Percentiles rank a stretch among this genome's conserved stretches.
Conservation (phyloP, 2,329 filamentous ascomycete species). For the Botrytis medusae region DNA sequence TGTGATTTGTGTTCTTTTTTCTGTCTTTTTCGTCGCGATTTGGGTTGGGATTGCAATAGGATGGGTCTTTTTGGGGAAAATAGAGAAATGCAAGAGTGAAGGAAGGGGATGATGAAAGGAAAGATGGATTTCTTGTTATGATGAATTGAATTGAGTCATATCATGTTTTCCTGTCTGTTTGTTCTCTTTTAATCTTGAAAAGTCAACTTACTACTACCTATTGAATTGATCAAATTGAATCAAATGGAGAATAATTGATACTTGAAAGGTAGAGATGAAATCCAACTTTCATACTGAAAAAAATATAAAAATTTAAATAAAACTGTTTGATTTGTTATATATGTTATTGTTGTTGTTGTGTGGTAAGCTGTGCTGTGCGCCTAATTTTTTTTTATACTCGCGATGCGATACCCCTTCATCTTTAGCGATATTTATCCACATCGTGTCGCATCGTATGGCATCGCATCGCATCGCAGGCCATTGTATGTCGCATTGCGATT, state of each 20-base stretch:
- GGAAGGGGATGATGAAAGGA: background rate
- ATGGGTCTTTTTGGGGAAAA: background rate
- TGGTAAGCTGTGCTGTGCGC: background rate
- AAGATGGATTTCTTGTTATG: background rate
- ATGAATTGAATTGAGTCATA: constrained; percentile 15
- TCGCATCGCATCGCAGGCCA: too few relatives aligned
- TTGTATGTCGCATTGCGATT: background rate
- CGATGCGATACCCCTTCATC: background rate
- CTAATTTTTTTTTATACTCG: background rate
- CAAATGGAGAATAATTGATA: background rate
- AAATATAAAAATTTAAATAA: background rate
- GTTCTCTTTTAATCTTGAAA: background rate
- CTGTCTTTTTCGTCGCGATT: constrained; percentile 6
- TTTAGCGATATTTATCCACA: background rate
- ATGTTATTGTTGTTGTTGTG: background rate
- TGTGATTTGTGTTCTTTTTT: background rate
- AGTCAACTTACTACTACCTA: background rate
- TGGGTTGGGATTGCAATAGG: constrained; percentile 11
- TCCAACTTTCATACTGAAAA: background rate
- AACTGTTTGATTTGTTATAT: background rate
- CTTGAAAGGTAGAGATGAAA: background rate
- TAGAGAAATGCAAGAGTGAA: constrained; percentile 1
- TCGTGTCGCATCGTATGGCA: too few relatives aligned
- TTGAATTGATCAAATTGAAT: background rate
- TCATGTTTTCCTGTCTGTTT: background rate